Evolutionary conservation across 2,329 filamentous ascomycete species (phyloP).

Genomic region (Chaetomiaceae sp.): DNA sequence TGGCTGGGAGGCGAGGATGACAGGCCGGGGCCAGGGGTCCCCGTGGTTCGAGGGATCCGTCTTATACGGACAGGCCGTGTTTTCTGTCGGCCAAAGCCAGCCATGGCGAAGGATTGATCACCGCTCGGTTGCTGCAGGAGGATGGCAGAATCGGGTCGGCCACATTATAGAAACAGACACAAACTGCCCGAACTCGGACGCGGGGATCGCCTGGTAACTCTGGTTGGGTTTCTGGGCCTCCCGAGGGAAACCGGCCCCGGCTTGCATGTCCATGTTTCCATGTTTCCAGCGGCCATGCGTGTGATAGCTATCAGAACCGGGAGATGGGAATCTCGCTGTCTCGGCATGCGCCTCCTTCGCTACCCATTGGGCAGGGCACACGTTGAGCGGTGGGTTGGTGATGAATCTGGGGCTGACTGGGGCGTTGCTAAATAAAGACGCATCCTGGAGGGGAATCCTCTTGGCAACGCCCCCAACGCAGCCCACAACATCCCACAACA

Average conservation of each 20-base stretch:
- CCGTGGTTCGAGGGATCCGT: constrained; percentile 7
- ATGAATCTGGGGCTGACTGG: neutral
- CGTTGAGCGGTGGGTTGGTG: neutral
- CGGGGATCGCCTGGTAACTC: no score
- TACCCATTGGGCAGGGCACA: neutral
- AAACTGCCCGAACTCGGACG: no score
- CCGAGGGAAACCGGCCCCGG: no score
- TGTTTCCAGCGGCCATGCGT: constrained; percentile 3
- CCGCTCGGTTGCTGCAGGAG: no score
- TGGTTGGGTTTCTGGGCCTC: no score
- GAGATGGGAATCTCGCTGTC: neutral
- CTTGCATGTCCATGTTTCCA: constrained; percentile 6
- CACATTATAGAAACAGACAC: no score
- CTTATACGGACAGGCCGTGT: constrained; percentile 2
- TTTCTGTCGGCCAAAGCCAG: neutral
- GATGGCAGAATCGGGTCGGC: no score
- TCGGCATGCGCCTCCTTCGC: neutral
- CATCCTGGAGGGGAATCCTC: no score
- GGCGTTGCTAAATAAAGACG: neutral
- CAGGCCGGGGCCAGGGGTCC: constrained; percentile 11
- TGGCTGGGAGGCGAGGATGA: constrained; percentile 16
- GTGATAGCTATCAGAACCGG: neutral
- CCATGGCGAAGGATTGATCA: constrained; percentile 12
- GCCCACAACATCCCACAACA: no score
- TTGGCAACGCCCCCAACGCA: neutral